phyloP scores from a whole-genome alignment of 495 filamentous ascomycete genomes.

The Talaromyces ruber region DNA sequence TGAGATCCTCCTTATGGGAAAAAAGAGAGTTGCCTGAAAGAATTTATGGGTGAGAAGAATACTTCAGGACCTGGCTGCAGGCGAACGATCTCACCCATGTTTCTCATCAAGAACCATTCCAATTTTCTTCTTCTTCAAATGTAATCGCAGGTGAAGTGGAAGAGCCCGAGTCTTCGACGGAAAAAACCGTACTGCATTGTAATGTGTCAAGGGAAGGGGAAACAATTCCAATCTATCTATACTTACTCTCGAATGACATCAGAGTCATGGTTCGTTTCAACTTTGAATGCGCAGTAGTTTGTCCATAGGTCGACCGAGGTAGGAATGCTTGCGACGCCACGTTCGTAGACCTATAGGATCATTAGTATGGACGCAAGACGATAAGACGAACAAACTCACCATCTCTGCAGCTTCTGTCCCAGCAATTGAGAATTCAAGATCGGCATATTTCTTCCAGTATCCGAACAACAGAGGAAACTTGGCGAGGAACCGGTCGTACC shows the following conservation, averaged over 20 bases:
- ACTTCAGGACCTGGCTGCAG: constrained; percentile 31
- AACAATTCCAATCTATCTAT: constrained; percentile 37
- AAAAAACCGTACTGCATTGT: constrained; percentile 32
- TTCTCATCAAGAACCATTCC: constrained; percentile 21
- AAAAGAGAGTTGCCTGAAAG: constrained; percentile 40
- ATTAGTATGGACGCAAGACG: neutral
- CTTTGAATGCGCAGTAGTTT: constrained; percentile 95
- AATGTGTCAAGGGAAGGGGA: constrained; percentile 55
- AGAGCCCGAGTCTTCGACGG: constrained; percentile 20
- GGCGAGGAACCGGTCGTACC: constrained; percentile 87
- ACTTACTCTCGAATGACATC: constrained; percentile 99
- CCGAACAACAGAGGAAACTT: constrained; percentile 96
- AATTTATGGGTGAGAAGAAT: constrained; percentile 51
- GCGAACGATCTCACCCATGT: constrained; percentile 46
- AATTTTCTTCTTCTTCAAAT: constrained; percentile 6
- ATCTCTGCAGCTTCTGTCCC: constrained; percentile 97
- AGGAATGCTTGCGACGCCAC: constrained; percentile 86
- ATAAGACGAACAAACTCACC: constrained; percentile 43
- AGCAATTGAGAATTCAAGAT: constrained; percentile 91
- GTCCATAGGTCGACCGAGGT: constrained; percentile 95
- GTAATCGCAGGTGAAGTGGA: constrained; percentile 3
- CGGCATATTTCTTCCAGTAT: constrained; percentile 99
- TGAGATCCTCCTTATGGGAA: constrained; percentile 17
- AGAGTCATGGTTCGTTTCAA: constrained; percentile 88
- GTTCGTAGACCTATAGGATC: constrained; percentile 73